Base-by-base conservation (phyloP, 2,329 filamentous ascomycete genomes). In the Penicillium sp. region DNA sequence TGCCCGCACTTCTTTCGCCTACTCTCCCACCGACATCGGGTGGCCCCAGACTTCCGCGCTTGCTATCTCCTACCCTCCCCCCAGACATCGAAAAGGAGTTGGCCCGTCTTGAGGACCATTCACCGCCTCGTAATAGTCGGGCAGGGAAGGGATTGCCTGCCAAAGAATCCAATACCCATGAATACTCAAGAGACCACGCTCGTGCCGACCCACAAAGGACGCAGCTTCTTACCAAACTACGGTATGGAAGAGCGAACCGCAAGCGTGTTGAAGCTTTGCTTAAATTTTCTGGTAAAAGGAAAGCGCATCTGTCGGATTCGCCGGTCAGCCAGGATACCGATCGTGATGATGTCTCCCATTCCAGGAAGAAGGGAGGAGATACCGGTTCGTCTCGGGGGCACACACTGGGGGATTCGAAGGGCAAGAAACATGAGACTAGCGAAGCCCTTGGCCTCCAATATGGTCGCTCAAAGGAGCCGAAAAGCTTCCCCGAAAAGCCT, bases 21-120 rank as follows among this genome's bases (percentile, higher is more conserved):
- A 75, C 73, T 23, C 71, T 78, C 61, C 81, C 71, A 27, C 77
- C 78, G 25, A 76, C 77, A 43, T 70, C 80, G 25, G 58, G 59
- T 54, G 67, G 64, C 21, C 70, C 71, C 27, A 75, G 70, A 54
- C 70, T 85, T 19, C 84, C 84, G 12, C 76, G 78, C 10, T 76
- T 85, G 37, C 71, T 86, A n/a, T 86, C 84, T 5, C 83, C 84
- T 4, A 84, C 82, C 15, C 74, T 86, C 4, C 84, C 84, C 7
- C 76, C 81, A 2, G 81, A 80, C 53, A 78, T 86, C 45, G 80
- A 83, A 63, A 81, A 78, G 56, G 80, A 84, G 55, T 69, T 86
- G 27, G 77, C 74, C 8, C 69, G 77, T 57, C 73, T 78, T 37
- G 65, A 76, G 29, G 75, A 77, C 41, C 72, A 71, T 35, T 69